These are phyloP conservation scores for Pseudognaphalium luteoalbum DNA, from an alignment of 129 eudicot genomes.

Conservation along the genomic window DNA sequence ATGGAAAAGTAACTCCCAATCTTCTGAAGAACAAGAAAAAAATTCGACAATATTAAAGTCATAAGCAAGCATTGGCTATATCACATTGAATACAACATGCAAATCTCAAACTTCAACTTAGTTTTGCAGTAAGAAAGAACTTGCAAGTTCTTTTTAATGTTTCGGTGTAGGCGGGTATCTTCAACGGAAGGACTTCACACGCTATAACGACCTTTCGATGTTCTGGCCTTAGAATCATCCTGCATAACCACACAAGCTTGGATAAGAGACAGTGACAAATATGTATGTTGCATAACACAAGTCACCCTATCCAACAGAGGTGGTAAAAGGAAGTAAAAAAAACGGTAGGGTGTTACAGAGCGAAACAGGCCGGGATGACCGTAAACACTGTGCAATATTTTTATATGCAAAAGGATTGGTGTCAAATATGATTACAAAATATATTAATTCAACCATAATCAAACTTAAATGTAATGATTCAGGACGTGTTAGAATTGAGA, in stretches of 20 bases:
- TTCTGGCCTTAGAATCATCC: slow-evolving; percentile 38
- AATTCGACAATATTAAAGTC: slow-evolving; percentile 19
- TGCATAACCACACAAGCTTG: slow-evolving; percentile 25
- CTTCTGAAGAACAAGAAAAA: slow-evolving; percentile 9
- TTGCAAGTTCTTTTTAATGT: slow-evolving; percentile 11
- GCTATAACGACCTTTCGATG: slow-evolving; percentile 41
- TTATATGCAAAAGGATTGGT: background rate
- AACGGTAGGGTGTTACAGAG: background rate
- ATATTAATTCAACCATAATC: background rate
- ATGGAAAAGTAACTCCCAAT: slow-evolving; percentile 17
- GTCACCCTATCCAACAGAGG: background rate
- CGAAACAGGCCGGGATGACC: background rate
- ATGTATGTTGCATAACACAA: background rate
- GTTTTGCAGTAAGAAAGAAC: slow-evolving; percentile 15
- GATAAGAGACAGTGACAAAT: background rate
- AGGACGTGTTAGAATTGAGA: background rate
- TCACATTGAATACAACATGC: slow-evolving; percentile 27
- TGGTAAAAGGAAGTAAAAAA: background rate
- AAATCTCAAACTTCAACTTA: slow-evolving; percentile 1
- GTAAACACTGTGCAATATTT: background rate
- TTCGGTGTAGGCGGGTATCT: background rate
- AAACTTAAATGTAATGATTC: no score
- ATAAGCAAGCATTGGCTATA: slow-evolving; percentile 17
- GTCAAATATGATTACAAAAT: background rate
- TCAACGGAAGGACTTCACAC: slow-evolving; percentile 28